Conservation (phyloP, 768 basidiomycete genomes). For the Phaffia tasmanica region DNA sequence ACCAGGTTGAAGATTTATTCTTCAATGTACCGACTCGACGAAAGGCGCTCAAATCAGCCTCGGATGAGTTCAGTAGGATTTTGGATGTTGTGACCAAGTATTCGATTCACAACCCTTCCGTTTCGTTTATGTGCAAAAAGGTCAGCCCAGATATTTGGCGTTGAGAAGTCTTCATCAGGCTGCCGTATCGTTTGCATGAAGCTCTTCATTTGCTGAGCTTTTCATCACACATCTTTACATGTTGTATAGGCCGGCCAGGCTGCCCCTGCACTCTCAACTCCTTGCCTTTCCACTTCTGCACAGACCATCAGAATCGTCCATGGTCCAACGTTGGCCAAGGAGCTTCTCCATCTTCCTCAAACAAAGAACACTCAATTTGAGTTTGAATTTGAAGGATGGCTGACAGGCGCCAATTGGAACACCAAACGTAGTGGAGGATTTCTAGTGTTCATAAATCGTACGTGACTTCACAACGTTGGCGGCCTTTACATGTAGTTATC, state of each 20-base stretch:
- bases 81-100: conserved; percentile 87
- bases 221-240: no score
- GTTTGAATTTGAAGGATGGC: conserved; percentile 53
- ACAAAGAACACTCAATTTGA: conserved; percentile 25
- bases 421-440: conserved; percentile 56
- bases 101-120: conserved; percentile 79
- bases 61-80: conserved; percentile 85
- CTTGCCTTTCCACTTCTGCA: conserved; percentile 52
- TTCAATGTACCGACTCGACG: conserved; percentile 83
- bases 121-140: conserved; percentile 88
- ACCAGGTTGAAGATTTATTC: conserved; percentile 86
- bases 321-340: conserved; percentile 65
- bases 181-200: background rate
- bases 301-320: conserved; percentile 72
- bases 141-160: conserved; percentile 38
- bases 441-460: conserved; percentile 90
- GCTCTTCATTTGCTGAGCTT: no score
- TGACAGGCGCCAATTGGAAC: conserved; percentile 80
- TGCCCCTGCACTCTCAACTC: conserved; percentile 70
- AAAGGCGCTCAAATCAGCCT: conserved; percentile 65
- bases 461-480: conserved; percentile 32
- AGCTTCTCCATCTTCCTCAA: conserved; percentile 45
- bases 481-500: background rate
- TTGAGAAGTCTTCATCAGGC: background rate
- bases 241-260: conserved; percentile 54